phyloP scores from a whole-genome alignment of 148 eudicot species.

The Euryodendron excelsum region DNA sequence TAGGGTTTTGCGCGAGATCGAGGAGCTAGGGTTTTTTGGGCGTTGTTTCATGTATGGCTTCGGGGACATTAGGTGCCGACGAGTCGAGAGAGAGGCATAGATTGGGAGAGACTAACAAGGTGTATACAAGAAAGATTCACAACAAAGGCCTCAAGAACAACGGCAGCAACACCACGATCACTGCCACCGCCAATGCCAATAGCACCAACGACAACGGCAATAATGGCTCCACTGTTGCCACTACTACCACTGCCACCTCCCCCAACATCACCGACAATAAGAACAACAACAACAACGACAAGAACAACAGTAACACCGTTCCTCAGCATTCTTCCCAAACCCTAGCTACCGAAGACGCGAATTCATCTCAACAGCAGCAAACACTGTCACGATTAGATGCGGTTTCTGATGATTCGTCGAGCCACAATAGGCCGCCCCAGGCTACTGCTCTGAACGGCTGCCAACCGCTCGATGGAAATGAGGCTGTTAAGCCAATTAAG shows the following conservation, averaged over 20 bases:
- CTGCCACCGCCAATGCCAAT: neutral
- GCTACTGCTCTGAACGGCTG: neutral
- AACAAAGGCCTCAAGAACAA: constrained; percentile 9
- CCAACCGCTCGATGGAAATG: constrained; percentile 34
- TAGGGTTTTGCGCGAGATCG: constrained; percentile 16
- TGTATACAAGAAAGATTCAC: constrained; percentile 31
- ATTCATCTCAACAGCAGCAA: constrained; percentile 26
- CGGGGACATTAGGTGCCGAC: constrained; percentile 30
- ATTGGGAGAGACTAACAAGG: constrained; percentile 34
- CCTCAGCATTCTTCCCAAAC: constrained; percentile 8
- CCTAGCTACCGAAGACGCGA: constrained; percentile 18
- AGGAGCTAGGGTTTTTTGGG: constrained; percentile 19
- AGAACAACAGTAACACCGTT: neutral
- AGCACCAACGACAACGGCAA: no score
- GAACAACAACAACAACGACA: neutral
- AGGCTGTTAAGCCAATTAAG: constrained; percentile 32
- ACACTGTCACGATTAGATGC: constrained; percentile 17
- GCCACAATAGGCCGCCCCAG: constrained; percentile 14
- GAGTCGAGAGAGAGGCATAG: constrained; percentile 24
- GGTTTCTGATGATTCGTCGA: constrained; percentile 28
- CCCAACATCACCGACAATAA: neutral
- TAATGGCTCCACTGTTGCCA: no score
- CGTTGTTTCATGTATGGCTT: constrained; percentile 37
- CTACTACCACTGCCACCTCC: no score
- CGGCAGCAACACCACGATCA: neutral